These are phyloP conservation scores for Scheffersomyces amazonensis DNA, from an alignment of 805 yeast species.

Conservation along the genomic window DNA sequence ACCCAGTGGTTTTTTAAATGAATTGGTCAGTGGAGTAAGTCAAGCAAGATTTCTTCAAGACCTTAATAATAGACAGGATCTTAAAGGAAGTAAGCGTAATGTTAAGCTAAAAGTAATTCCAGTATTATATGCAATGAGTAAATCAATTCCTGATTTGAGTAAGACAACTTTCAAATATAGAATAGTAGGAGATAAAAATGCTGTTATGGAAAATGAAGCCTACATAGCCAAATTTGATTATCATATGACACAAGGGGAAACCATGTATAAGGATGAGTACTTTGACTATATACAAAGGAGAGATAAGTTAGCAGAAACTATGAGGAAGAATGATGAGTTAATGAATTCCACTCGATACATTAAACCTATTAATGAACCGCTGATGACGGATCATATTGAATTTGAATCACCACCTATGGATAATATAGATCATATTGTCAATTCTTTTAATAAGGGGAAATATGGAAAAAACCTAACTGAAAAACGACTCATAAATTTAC, in stretches of 20 bases:
- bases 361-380: too few species aligned
- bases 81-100: constrained; percentile 31
- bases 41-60: constrained; percentile 71
- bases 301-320: too few species aligned
- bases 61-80: constrained; percentile 49
- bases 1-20: constrained; percentile 56
- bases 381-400: too few species aligned
- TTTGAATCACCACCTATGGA: too few species aligned
- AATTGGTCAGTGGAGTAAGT: constrained; percentile 67
- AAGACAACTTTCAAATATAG: constrained; percentile 42
- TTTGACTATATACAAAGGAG: too few species aligned
- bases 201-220: constrained; percentile 32
- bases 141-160: constrained; percentile 24
- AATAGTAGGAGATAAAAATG: constrained; percentile 55
- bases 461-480: constrained; percentile 10
- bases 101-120: constrained; percentile 59
- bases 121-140: constrained; percentile 51
- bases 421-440: constrained; percentile 14
- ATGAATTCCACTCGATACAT: too few species aligned
- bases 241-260: too few species aligned
- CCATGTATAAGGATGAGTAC: too few species aligned
- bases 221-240: constrained; percentile 33
- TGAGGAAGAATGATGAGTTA: constrained; percentile 4
- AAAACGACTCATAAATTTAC: constrained; percentile 60
- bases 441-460: constrained; percentile 11